Percentiles rank a stretch among this genome's conserved stretches.
These are phyloP conservation scores for Fraxinus sp. DNA, from an alignment of 305 asterid genomes.

Conservation along the genomic window DNA sequence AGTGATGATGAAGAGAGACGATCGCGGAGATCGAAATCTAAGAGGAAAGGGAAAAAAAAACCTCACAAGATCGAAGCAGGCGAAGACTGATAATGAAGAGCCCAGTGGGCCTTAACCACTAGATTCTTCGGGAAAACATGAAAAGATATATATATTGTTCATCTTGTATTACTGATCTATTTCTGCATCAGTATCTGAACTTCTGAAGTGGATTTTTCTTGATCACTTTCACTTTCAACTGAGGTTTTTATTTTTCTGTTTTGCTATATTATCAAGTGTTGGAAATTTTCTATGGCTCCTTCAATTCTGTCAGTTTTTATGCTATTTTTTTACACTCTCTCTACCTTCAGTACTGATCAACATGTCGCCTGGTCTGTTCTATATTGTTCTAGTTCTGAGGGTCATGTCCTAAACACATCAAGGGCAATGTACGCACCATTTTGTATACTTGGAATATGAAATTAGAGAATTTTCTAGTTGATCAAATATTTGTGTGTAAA, in stretches of 20 bases:
- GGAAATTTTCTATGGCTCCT: not conserved
- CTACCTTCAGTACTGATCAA: not conserved
- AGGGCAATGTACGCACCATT: not conserved
- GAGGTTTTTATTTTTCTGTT: not conserved
- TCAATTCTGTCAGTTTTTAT: not conserved
- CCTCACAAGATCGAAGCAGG: conserved; percentile 52
- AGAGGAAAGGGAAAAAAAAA: conserved; percentile 58
- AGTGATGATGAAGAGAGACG: conserved; percentile 68
- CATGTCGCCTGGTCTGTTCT: not conserved
- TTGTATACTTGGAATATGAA: not conserved
- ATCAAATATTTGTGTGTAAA: not conserved
- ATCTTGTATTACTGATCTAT: conserved; percentile 15
- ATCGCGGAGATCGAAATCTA: conserved; percentile 71
- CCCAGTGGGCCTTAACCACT: conserved; percentile 77
- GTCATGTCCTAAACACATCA: not conserved
- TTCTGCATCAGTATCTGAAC: not conserved
- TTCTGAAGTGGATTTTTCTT: not conserved
- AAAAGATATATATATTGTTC: conserved; percentile 40
- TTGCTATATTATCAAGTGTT: not conserved
- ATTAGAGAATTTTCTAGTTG: not conserved
- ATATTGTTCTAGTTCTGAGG: not conserved
- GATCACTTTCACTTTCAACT: not conserved
- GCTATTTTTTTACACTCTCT: not conserved
- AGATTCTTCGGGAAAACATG: conserved; percentile 69
- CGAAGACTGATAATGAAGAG: conserved; percentile 42